Base-by-base conservation (phyloP, 2,329 filamentous ascomycete genomes). In the Penicillium sp. region DNA sequence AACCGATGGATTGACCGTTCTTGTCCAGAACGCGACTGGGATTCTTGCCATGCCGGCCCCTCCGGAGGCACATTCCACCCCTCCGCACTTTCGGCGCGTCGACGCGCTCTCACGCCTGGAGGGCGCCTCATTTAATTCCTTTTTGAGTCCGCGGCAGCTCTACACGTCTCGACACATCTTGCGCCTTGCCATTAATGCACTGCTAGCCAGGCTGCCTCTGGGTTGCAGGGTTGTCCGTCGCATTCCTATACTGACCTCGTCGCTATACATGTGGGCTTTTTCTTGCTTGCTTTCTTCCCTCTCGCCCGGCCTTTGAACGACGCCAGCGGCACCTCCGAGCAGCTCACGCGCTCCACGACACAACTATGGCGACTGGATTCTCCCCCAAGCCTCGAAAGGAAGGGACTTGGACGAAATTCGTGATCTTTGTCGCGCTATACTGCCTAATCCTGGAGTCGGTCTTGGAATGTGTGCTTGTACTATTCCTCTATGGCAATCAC, bases 391-490 rank as follows among this genome's bases (percentile, higher is more conserved):
- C 53, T 3, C 52, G 50, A 20, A 56, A 55, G 39, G 54, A 58
- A 40, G 58, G 59, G 3, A 58, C 54, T 7, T 65, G 63, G 63
- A 58, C 60, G 1, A 63, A 62, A 33, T 47, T 63, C 9, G 56
- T 59, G 25, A 65, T 68, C 27, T 65, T 67, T 18, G 42, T 64
- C 33, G 52, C 59, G 10, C 53, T 67, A 4, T 66, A 68, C 33
- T 48, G 57, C 17, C 42, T 67, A 28, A 56, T 66, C 9, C 39
- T 67, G 2, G 53, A 62, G 38, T 67, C 64, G 0, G 43, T 66
- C n/a, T 52, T 59, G 9, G 51, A 66, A 54, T 59, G 56, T 40
- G 62, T 58, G 1, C 34, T 67, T 4, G 58, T 63, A 4, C 43
- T 67, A 2, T 64, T 60, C 34, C 52, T 68, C 1, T 68, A 65